Conservation (phyloP, 2,329 filamentous ascomycete genomes). For the Colletotrichum zoysiae region DNA sequence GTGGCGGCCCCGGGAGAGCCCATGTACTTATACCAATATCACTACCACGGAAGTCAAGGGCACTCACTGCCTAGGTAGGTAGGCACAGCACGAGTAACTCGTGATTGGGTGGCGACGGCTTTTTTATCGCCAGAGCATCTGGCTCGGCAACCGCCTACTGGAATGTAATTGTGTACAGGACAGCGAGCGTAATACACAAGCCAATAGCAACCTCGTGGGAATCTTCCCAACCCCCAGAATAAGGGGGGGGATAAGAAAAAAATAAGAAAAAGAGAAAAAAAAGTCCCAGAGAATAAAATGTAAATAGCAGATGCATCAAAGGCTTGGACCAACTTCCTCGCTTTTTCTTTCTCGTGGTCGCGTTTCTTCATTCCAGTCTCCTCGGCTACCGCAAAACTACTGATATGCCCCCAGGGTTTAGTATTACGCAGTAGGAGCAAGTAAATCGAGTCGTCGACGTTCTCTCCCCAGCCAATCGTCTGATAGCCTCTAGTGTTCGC, state of each 20-base stretch:
- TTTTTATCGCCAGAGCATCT: constrained; percentile 12
- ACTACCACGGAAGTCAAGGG: constrained; percentile 25
- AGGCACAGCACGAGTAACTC: neutral
- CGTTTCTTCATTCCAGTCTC: constrained; percentile 1
- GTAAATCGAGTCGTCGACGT: neutral
- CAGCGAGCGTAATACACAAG: neutral
- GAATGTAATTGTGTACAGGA: neutral
- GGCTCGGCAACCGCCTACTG: neutral
- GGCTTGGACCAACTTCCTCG: neutral
- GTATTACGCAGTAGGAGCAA: neutral
- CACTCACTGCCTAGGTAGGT: too few relatives aligned
- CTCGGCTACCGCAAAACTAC: neutral
- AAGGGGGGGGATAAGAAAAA: too few relatives aligned
- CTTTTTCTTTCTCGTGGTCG: constrained; percentile 21
- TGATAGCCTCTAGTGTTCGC: constrained; percentile 59
- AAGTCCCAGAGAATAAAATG: neutral
- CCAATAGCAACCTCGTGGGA: neutral
- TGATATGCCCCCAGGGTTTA: neutral
- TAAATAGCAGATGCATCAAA: neutral
- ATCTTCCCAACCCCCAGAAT: neutral
- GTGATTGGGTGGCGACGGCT: constrained; percentile 2
- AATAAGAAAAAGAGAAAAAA: too few relatives aligned
- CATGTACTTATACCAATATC: constrained; percentile 53
- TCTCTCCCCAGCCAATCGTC: neutral
- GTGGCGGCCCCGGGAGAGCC: constrained; percentile 2